These are phyloP conservation scores for Ceratobasidium sp. DNA, from an alignment of 1,284 basidiomycete species.

Conservation along the genomic window DNA sequence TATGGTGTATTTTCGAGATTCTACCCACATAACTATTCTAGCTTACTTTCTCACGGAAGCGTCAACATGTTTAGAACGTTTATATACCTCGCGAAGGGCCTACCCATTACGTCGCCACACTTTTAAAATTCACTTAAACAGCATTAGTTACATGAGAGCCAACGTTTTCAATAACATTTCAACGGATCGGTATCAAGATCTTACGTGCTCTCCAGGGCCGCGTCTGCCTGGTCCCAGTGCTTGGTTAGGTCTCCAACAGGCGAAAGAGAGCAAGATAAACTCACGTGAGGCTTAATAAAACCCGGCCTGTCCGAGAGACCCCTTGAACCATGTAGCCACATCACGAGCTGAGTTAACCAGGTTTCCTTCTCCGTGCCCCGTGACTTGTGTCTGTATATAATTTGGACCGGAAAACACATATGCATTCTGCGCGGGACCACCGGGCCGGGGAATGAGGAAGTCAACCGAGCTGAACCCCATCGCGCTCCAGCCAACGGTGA, in stretches of 20 bases:
- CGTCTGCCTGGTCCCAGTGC: too few species aligned
- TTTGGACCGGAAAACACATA: conserved; percentile 17
- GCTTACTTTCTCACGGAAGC: neutral
- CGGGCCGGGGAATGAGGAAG: neutral
- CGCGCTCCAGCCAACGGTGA: neutral
- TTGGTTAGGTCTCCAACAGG: too few species aligned
- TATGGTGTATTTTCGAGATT: neutral
- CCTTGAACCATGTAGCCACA: neutral
- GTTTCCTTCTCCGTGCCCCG: neutral
- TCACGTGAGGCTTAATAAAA: conserved; percentile 11
- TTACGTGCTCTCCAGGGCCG: too few species aligned
- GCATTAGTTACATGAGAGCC: too few species aligned
- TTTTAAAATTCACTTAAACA: too few species aligned
- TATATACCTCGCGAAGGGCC: too few species aligned
- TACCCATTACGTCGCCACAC: too few species aligned
- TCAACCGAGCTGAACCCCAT: neutral
- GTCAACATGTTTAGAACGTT: too few species aligned
- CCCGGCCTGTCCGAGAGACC: neutral
- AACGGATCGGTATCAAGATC: too few species aligned
- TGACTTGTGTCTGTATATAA: neutral
- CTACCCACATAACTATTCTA: neutral
- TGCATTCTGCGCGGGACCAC: neutral
- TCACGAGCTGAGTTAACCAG: neutral
- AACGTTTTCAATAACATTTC: too few species aligned
- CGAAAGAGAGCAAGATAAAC: neutral